These are phyloP conservation scores for Cyclanthera cordifolia DNA, from an alignment of 306 rosid species.

Conservation along the genomic window DNA sequence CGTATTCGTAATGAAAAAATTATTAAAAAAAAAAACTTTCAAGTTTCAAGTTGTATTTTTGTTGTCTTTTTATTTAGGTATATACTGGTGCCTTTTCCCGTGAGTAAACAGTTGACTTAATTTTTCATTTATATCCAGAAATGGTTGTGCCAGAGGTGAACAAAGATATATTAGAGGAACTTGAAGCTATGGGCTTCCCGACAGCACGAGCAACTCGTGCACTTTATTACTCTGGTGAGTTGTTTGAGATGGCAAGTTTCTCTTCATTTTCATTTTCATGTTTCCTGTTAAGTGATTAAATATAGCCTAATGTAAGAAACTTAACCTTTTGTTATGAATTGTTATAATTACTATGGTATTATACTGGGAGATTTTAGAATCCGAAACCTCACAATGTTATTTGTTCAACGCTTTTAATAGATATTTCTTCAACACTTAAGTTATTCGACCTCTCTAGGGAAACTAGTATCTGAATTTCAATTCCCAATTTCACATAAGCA, in stretches of 20 bases:
- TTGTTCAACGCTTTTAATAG: neutral
- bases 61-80: neutral
- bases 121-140: slow-evolving; percentile 35
- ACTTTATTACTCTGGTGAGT: slow-evolving; percentile 68
- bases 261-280: neutral
- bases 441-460: neutral
- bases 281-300: neutral
- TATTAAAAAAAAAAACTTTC: neutral
- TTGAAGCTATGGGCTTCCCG: slow-evolving; percentile 82
- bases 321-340: neutral
- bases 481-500: neutral
- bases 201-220: slow-evolving; percentile 70
- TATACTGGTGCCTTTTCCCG: neutral
- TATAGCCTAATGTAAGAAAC: neutral
- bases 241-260: neutral
- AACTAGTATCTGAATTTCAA: neutral
- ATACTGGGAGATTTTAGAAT: neutral
- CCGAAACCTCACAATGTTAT: neutral
- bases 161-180: slow-evolving; percentile 70
- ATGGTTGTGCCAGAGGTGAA: slow-evolving; percentile 90
- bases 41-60: neutral
- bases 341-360: neutral
- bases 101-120: neutral
- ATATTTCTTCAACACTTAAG: neutral
- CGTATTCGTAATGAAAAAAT: too few species aligned